Percentiles rank a stretch among this genome's conserved stretches.
These are phyloP conservation scores for Polyplosphaeria fusca DNA, from an alignment of 495 filamentous ascomycete genomes.

Conservation along the genomic window DNA sequence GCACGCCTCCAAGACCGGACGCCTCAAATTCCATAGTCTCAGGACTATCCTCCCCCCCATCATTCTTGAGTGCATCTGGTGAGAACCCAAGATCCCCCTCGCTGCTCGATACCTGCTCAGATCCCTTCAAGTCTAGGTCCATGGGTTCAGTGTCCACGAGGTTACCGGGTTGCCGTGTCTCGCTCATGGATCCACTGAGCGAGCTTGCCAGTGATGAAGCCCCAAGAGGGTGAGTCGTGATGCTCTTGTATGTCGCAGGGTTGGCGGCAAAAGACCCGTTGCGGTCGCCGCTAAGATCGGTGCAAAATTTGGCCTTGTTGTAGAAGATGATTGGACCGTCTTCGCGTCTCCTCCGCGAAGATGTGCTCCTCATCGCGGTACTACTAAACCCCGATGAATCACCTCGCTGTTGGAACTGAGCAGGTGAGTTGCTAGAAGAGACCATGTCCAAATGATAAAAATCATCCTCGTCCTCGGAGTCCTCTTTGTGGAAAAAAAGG, in stretches of 20 bases:
- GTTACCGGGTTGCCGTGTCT: slow-evolving; percentile 1
- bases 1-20: slow-evolving; percentile 62
- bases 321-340: slow-evolving; percentile 81
- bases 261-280: not conserved
- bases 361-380: slow-evolving; percentile 40
- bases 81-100: slow-evolving; percentile 18
- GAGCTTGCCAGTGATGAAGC: not conserved
- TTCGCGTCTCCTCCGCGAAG: slow-evolving; percentile 46
- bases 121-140: slow-evolving; percentile 1
- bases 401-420: slow-evolving; percentile 23
- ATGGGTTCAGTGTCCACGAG: not conserved
- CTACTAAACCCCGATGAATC: slow-evolving; percentile 38
- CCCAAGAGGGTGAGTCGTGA: slow-evolving; percentile 21
- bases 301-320: slow-evolving; percentile 69
- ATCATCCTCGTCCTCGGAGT: slow-evolving; percentile 34
- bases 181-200: not conserved
- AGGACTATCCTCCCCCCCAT: slow-evolving; percentile 5
- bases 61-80: not conserved
- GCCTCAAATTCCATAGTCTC: slow-evolving; percentile 50
- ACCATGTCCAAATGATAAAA: slow-evolving; percentile 13
- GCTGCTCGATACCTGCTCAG: slow-evolving; percentile 12
- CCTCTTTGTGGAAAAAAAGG: slow-evolving; percentile 40
- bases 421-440: slow-evolving; percentile 15
- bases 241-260: slow-evolving; percentile 12
- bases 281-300: slow-evolving; percentile 66